Evolutionary conservation across 129 eudicot species (phyloP).

Genomic region (Pittosporum tobira): DNA sequence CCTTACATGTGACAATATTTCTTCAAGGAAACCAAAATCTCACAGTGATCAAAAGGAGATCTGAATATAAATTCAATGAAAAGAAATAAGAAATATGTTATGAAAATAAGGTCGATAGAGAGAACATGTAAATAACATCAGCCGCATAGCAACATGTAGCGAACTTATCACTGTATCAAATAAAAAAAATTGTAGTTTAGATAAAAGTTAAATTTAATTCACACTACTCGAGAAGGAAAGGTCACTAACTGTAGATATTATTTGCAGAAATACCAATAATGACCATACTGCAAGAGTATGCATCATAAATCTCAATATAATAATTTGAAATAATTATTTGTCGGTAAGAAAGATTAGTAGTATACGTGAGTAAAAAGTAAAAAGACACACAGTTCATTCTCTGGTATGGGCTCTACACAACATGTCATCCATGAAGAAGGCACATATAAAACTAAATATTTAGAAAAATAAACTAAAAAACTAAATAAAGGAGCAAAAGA

Average conservation of each 20-base stretch:
- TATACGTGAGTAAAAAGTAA: not conserved
- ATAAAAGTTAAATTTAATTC: no score
- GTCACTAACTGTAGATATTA: no score
- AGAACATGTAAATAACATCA: not conserved
- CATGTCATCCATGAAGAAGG: slow-evolving; percentile 1
- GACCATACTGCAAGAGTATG: no score
- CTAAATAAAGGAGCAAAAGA: slow-evolving; percentile 1
- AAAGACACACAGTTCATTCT: slow-evolving; percentile 4
- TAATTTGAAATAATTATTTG: no score
- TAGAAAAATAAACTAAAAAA: slow-evolving; percentile 23
- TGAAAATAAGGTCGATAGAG: not conserved
- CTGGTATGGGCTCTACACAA: slow-evolving; percentile 28
- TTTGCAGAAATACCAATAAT: no score
- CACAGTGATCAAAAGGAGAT: slow-evolving; percentile 16
- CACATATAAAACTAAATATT: not conserved
- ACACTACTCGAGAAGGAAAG: no score
- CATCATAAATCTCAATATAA: no score
- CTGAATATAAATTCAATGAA: not conserved
- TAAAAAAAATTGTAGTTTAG: no score
- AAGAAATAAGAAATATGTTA: not conserved
- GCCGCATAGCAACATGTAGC: not conserved
- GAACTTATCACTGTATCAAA: no score
- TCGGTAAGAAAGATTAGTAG: no score
- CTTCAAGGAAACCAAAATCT: slow-evolving; percentile 39
- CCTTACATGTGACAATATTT: slow-evolving; percentile 42